Evolutionary conservation across 345 rosid species (phyloP), one percentile per base, ranked within the genome.

Genomic region (Luvunga scandens): DNA sequence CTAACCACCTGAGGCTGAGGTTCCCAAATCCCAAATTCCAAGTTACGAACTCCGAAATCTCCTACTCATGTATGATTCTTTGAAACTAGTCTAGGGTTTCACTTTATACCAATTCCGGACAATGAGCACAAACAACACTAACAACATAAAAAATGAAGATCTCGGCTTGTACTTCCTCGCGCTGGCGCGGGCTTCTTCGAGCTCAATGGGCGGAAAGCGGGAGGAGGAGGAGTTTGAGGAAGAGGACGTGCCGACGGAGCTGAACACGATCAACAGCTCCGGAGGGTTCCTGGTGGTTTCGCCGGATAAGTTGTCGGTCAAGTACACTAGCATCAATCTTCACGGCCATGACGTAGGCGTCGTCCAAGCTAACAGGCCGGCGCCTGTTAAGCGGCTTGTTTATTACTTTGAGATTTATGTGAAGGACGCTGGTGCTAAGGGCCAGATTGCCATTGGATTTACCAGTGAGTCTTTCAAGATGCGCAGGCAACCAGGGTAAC

Each of bases 371-470:
- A 87, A 94, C 83, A 88, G 73, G 80, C 95, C 97, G 38, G 98
- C 95, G 42, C 97, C 97, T 5, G 82, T 81, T 34, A 90, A 90
- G 89, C 86, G 93, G 67, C 87, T 92, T 22, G 75, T 87, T 73
- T 96, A 94, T 87, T 96, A 92, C 87, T 96, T 96, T 75, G 99
- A 96, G 97, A 92, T 96, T 81, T 87, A 80, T 69, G 94, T 94
- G 48, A 89, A 87, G 83, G 83, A 92, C 74, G 93, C 91, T 75
- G 98, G 98, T 19, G 77, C 48, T 25, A 96, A 89, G 81, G 97
- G 98, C 0, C 90, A 94, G 65, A 77, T 94, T 66, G 92, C 91
- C 16, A 94, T 96, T 78, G 98, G 99, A 25, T 94, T 96, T 84
- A 96, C 98, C 60, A 83, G 45, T 72, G 95, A 91, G 64, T 79